Evolutionary conservation across 148 eudicot genomes (phyloP), one percentile per base, ranked within the genome.

Genomic region (Cornus controversa): DNA sequence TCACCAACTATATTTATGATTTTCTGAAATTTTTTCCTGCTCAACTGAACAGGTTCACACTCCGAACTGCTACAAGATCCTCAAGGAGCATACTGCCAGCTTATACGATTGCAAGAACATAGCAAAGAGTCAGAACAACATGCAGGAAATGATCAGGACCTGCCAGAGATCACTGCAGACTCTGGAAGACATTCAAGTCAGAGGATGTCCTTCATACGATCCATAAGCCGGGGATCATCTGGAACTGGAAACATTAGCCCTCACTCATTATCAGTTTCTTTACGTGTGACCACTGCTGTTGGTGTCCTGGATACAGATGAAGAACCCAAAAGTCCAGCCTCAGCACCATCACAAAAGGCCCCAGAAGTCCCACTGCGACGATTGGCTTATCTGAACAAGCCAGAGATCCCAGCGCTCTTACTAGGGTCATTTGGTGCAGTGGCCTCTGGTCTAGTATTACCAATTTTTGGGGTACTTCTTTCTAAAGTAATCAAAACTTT

Each of bases 41-140:
- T 40, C 45, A 40, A 40, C 45, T 40, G 45, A 63, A 37, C 77
- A 84, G 87, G 87, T 78, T 42, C 84, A 20, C 84, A 84, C 66
- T 58, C 77, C 11, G 82, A 84, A 63, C 75, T 78, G 1, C 42
- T 78, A 2, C 45, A 40, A 40, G 45, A 40, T 40, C 45, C 45
- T 40, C 0, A 2, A 40, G 45, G 45, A 40, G 76, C 81, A 72
- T 78, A 72, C 73, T 72, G 31, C 71, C 76, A 72, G 71, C 76
- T 78, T 68, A 53, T 78, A 50, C 69, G 54, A 60, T 45, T 78
- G 71, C 81, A 78, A 78, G 77, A 81, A 37, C 47, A 71, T 8
- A 45, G 65, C 71, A 77, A 63, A 66, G 76, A 72, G 25, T 62
- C 76, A 5, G 74, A 45, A 57, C 65, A 71, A 63, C 25, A 58